Evolutionary conservation across 2,329 filamentous ascomycete genomes (phyloP).

Genomic region (Colletotrichum lupini): DNA sequence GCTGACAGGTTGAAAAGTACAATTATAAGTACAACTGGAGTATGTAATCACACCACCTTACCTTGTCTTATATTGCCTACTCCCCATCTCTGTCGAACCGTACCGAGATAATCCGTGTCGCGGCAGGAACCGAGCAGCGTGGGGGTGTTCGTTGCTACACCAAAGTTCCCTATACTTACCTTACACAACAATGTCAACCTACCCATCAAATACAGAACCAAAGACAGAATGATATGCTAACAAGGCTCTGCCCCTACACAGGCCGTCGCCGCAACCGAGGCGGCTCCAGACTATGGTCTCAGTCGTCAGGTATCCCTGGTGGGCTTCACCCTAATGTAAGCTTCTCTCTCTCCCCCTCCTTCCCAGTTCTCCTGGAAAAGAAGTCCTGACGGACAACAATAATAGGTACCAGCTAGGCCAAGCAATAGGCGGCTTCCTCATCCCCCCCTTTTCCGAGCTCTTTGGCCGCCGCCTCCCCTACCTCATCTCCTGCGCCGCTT

Average conservation of each 20-base stretch:
- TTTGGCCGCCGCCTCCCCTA: constrained; percentile 50
- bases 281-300: constrained; percentile 15
- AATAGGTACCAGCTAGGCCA: constrained; percentile 48
- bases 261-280: constrained; percentile 32
- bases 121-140: constrained; percentile 4
- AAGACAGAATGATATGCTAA: background rate
- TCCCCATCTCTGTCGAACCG: no score
- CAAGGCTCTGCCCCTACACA: background rate
- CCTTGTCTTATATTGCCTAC: background rate
- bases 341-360: no score
- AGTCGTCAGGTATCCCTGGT: constrained; percentile 35
- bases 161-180: background rate
- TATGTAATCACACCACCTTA: background rate
- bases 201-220: background rate
- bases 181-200: background rate
- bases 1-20: constrained; percentile 11
- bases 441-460: constrained; percentile 50
- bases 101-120: background rate
- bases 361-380: background rate
- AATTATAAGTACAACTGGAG: constrained; percentile 31
- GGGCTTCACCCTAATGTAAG: constrained; percentile 42
- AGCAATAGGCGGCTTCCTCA: constrained; percentile 49
- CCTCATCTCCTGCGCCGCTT: constrained; percentile 44
- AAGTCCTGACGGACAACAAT: no score
- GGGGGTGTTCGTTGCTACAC: background rate